Evolutionary conservation across 306 rosid genomes (phyloP).

Genomic region (Gleditsia sinensis): DNA sequence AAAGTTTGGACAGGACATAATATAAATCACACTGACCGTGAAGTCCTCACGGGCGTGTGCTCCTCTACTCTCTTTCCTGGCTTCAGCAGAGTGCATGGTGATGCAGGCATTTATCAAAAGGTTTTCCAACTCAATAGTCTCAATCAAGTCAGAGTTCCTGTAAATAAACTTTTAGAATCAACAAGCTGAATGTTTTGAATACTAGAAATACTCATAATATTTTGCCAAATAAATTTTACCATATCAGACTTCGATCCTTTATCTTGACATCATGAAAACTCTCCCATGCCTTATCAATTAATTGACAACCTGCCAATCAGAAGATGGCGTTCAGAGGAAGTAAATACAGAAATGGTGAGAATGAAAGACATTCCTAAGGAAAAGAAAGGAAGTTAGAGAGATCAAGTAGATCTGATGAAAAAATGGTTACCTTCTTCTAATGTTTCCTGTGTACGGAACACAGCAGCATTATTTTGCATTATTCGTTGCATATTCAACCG

Average conservation of each 20-base stretch:
- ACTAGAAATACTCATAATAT: not conserved
- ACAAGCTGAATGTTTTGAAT: not conserved
- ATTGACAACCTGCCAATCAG: constrained; percentile 56
- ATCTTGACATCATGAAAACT: constrained; percentile 75
- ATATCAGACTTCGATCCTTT: constrained; percentile 74
- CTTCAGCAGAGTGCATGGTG: constrained; percentile 97
- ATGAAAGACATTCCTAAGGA: not conserved
- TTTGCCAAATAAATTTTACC: constrained; percentile 46
- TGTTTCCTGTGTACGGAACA: constrained; percentile 94
- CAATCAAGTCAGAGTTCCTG: constrained; percentile 91
- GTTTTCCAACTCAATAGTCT: constrained; percentile 88
- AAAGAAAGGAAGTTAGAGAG: not conserved
- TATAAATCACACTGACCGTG: constrained; percentile 47
- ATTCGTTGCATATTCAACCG: constrained; percentile 93
- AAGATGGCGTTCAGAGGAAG: constrained; percentile 5
- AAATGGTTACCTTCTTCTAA: constrained; percentile 75
- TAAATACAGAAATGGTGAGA: not conserved
- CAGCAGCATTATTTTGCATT: constrained; percentile 98
- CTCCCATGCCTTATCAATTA: constrained; percentile 77
- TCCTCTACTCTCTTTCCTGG: constrained; percentile 95
- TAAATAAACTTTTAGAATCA: constrained; percentile 8
- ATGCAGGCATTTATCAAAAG: constrained; percentile 85
- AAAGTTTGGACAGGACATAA: constrained; percentile 1
- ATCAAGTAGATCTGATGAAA: not conserved
- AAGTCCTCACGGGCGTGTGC: constrained; percentile 97